These are phyloP conservation scores for Citrullus mucosospermus DNA, from an alignment of 306 rosid species.

Conservation along the genomic window DNA sequence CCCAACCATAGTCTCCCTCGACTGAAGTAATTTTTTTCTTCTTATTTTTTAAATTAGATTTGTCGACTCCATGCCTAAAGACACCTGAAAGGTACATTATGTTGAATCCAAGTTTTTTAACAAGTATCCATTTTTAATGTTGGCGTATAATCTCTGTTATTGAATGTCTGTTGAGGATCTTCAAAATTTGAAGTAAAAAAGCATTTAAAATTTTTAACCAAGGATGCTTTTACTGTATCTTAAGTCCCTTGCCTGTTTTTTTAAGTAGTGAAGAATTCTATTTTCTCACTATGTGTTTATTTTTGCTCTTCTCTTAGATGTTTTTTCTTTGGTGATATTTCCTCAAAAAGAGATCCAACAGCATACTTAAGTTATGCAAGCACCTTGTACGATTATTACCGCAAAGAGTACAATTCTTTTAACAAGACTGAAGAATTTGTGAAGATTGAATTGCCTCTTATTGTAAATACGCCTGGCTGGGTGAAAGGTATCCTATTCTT, in stretches of 20 bases:
- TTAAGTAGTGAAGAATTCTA: not conserved
- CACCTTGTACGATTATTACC: constrained; percentile 48
- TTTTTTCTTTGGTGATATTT: constrained; percentile 79
- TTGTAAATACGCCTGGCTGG: constrained; percentile 92
- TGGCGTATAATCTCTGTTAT: not conserved
- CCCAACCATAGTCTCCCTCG: not conserved
- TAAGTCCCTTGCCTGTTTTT: not conserved
- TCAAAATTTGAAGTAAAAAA: not conserved
- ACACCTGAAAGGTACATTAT: constrained; percentile 69
- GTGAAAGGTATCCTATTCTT: constrained; percentile 54
- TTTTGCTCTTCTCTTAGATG: constrained; percentile 29
- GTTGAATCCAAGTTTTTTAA: not conserved
- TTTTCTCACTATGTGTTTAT: not conserved
- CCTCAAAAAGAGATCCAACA: constrained; percentile 63
- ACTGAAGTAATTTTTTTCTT: not conserved
- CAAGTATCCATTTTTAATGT: not conserved
- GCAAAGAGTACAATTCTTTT: constrained; percentile 24
- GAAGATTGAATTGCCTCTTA: constrained; percentile 57
- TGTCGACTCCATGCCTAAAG: constrained; percentile 69
- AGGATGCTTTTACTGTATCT: not conserved
- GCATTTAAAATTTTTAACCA: not conserved
- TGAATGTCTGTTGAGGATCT: not conserved
- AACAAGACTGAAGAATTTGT: constrained; percentile 20
- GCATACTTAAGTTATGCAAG: constrained; percentile 34
- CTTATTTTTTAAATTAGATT: constrained; percentile 33